Base-by-base conservation (phyloP, 2,329 filamentous ascomycete genomes). In the Diaporthe ilicicola region DNA sequence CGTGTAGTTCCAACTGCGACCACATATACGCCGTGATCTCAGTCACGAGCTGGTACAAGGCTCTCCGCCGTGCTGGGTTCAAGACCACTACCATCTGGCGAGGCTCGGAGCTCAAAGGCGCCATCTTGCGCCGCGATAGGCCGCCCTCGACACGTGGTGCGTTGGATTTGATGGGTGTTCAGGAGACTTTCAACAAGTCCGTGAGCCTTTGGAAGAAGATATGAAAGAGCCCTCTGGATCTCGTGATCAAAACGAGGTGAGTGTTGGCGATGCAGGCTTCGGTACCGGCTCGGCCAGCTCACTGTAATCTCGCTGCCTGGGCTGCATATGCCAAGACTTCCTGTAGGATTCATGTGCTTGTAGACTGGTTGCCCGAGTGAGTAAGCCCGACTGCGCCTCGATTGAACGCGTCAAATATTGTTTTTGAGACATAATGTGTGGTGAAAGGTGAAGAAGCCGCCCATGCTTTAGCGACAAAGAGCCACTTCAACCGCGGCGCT, bases 1-100 rank as follows among this genome's bases (percentile, higher is more conserved):
- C 71, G 2, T 78, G 77, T 8, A 83, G 78, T 71, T 88, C 81
- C 17, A 90, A 77, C 73, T 88, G 83, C 2, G 82, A 82, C 54
- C 84, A 84, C 86, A 90, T 89, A 71, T 85, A 84, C n/a, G 78
- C 77, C n/a, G 82, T 84, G 76, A 89, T 87, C 48, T 88, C 84
- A 56, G 82, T 78, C 29, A 88, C 80, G 24, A 90, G 84, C 59
- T 79, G 79, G 69, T 87, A 84, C 39, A 89, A 83, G 2, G 84
- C 87, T 73, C 83, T 83, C 56, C 88, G 86, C 54, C 84, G 83
- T 34, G 85, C 84, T 34, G 82, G 81, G 74, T 89, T 87, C 50
- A 90, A 82, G 32, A 87, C 82, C 67, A 90, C 84, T 79, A 87
- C 83, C 67, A 89, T 78, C 74, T 88, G 87, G 71, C 86, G 84